These are phyloP conservation scores for Berberis vulgaris DNA, from an alignment of 164 flowering plant genomes.

Conservation along the genomic window DNA sequence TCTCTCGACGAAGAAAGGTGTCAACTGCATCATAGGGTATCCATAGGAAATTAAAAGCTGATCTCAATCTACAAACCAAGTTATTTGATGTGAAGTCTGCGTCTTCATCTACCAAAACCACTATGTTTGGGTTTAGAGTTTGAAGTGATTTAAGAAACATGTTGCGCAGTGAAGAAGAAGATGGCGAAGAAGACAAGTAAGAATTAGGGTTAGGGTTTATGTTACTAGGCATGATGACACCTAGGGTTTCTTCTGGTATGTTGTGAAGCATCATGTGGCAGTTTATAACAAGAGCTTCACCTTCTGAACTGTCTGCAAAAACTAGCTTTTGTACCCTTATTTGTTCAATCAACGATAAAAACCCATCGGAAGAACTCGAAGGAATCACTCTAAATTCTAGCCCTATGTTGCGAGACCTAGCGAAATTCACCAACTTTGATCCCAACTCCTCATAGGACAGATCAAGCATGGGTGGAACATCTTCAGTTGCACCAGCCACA, in stretches of 20 bases:
- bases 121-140: conserved; percentile 53
- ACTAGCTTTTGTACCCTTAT: conserved; percentile 35
- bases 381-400: conserved; percentile 65
- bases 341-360: conserved; percentile 53
- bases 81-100: conserved; percentile 69
- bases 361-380: conserved; percentile 58
- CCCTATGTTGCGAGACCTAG: conserved; percentile 50
- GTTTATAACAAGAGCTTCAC: conserved; percentile 68
- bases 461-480: conserved; percentile 58
- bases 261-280: conserved; percentile 84
- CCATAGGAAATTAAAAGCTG: conserved; percentile 84
- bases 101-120: conserved; percentile 78
- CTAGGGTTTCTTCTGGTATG: conserved; percentile 60
- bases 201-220: conserved; percentile 12
- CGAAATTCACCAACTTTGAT: conserved; percentile 51
- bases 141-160: conserved; percentile 55
- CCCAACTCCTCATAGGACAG: conserved; percentile 77
- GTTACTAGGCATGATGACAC: conserved; percentile 6
- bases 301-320: conserved; percentile 10
- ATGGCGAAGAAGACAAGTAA: conserved; percentile 12
- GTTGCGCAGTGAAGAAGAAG: conserved; percentile 23
- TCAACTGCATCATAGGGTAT: conserved; percentile 80
- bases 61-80: conserved; percentile 52
- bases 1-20: conserved; percentile 58
- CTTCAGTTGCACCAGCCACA: conserved; percentile 34